These are phyloP conservation scores for Ballota nigra DNA, from an alignment of 257 asterid species.

Conservation along the genomic window DNA sequence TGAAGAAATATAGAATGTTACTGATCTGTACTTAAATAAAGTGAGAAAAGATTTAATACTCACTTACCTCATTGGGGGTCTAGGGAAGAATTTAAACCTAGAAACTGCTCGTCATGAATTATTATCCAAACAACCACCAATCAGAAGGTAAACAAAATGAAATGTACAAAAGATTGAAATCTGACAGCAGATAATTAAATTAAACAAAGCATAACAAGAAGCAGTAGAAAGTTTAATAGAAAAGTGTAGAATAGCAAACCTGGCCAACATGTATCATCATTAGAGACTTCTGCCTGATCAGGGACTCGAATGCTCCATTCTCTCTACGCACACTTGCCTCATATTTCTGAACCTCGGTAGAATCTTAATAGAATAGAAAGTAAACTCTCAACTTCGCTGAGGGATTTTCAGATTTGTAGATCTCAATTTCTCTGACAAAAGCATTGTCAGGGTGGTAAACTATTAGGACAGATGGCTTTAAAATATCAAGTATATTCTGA, in stretches of 20 bases:
- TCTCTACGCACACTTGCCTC: constrained; percentile 93
- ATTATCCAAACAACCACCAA: constrained; percentile 24
- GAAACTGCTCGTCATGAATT: constrained; percentile 66
- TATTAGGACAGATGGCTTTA: constrained; percentile 82
- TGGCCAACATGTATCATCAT: constrained; percentile 86
- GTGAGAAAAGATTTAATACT: constrained; percentile 12
- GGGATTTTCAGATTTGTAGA: constrained; percentile 90
- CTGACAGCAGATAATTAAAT: background rate
- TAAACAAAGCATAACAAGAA: background rate
- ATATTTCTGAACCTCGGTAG: constrained; percentile 90
- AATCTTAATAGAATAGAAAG: constrained; percentile 85
- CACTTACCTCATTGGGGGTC: constrained; percentile 78
- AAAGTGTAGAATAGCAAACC: constrained; percentile 45
- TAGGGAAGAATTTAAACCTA: constrained; percentile 46
- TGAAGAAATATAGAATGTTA: constrained; percentile 16
- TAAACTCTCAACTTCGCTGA: constrained; percentile 67
- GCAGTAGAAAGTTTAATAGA: constrained; percentile 10
- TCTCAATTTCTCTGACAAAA: constrained; percentile 90
- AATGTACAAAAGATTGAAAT: constrained; percentile 7
- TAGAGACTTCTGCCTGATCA: constrained; percentile 89
- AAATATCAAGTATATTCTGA: constrained; percentile 67
- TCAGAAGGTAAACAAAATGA: constrained; percentile 4
- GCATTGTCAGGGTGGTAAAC: constrained; percentile 88
- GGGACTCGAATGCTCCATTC: constrained; percentile 90
- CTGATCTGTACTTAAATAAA: constrained; percentile 3